Percentiles rank a stretch among this genome's conserved stretches.
phyloP scores from a whole-genome alignment of 1,284 basidiomycete genomes.

The Ganoderma leucocontextum region DNA sequence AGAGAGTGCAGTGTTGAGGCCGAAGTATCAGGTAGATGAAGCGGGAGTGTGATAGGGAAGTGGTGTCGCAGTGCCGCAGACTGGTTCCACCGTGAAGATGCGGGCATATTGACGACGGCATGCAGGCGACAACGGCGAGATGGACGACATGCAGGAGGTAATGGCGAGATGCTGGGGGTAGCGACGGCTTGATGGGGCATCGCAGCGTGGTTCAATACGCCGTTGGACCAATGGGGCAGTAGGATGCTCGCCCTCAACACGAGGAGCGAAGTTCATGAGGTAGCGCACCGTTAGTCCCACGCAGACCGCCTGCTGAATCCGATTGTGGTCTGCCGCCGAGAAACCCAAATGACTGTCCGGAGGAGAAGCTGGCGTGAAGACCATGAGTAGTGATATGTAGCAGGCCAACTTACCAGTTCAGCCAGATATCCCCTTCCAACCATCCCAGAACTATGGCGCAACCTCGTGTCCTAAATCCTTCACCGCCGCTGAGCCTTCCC shows the following conservation, averaged over 20 bases:
- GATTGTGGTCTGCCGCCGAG: not conserved
- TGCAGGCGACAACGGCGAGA: not conserved
- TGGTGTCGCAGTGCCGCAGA: not conserved
- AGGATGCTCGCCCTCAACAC: not conserved
- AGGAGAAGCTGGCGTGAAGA: not conserved
- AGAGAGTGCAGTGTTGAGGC: not conserved
- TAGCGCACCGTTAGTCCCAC: not conserved
- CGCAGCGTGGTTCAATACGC: not conserved
- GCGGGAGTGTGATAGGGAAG: not conserved
- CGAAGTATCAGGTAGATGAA: not conserved
- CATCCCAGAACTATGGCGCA: not conserved
- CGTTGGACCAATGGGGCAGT: not conserved
- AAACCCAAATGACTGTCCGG: not conserved
- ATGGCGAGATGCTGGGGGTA: not conserved
- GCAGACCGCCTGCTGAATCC: not conserved
- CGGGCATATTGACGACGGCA: not conserved
- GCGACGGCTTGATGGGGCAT: not conserved
- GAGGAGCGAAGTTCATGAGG: not conserved
- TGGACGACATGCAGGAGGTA: not conserved
- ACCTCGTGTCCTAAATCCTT: not conserved
- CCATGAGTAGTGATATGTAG: not conserved
- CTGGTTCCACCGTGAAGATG: not conserved
- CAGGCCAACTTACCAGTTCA: not conserved
- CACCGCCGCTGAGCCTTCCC: not conserved
- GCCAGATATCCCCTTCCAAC: not conserved